Conservation (phyloP, 495 filamentous ascomycete species). For the Choiromyces venosus region DNA sequence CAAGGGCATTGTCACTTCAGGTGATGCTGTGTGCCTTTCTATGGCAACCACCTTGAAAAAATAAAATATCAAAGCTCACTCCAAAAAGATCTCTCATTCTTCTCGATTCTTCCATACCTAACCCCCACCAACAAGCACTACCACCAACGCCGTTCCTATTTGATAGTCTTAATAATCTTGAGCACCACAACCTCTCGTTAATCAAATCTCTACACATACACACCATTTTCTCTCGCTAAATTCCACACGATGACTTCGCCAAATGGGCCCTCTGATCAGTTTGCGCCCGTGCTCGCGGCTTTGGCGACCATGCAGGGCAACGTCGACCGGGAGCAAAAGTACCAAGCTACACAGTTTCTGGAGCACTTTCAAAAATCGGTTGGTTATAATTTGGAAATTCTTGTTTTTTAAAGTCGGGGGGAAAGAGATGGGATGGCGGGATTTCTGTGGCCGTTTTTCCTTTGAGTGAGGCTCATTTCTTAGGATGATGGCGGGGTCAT, state of each 20-base stretch:
- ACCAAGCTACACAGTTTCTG: constrained; percentile 80
- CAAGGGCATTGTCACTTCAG: not conserved
- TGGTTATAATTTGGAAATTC: constrained; percentile 45
- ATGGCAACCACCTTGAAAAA: constrained; percentile 1
- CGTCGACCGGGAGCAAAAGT: constrained; percentile 74
- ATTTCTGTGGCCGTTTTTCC: constrained; percentile 21
- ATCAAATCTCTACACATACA: constrained; percentile 1
- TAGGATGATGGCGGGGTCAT: constrained; percentile 36
- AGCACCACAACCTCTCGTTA: not conserved
- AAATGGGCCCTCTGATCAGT: constrained; percentile 53
- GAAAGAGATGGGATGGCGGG: constrained; percentile 31
- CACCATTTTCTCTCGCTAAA: not conserved
- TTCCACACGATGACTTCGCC: constrained; percentile 61
- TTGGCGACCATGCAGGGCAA: constrained; percentile 85
- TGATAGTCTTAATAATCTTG: not conserved
- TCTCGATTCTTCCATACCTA: not conserved
- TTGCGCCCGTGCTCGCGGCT: constrained; percentile 78
- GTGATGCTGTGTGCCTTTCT: not conserved
- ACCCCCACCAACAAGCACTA: not conserved
- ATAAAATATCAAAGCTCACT: not conserved
- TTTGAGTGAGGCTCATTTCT: constrained; percentile 33
- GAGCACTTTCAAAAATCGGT: constrained; percentile 98
- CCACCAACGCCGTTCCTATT: not conserved
- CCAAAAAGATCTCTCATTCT: constrained; percentile 3
- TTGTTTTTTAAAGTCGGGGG: constrained; percentile 39